These are phyloP conservation scores for Vitis hybrid DNA, from an alignment of 177 flowering plant genomes.

Conservation along the genomic window DNA sequence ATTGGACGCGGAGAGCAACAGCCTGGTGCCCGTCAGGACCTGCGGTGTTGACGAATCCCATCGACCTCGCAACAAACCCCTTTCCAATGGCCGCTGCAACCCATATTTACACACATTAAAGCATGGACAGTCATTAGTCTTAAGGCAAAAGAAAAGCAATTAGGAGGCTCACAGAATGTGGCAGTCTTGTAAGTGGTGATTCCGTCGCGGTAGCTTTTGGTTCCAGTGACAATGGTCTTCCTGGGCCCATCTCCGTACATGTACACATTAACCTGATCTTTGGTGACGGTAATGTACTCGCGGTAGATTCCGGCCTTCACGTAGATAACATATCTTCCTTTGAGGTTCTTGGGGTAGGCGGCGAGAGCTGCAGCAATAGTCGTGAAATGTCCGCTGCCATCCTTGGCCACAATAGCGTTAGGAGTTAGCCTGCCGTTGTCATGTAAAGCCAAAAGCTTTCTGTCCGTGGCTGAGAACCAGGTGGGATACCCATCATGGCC, in stretches of 20 bases:
- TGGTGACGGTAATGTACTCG: constrained; percentile 37
- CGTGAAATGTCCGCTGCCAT: constrained; percentile 62
- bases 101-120: background rate
- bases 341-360: constrained; percentile 36
- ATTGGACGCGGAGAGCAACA: constrained; percentile 46
- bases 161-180: constrained; percentile 42
- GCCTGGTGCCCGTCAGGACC: constrained; percentile 58
- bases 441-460: constrained; percentile 38
- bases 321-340: constrained; percentile 42
- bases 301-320: constrained; percentile 61
- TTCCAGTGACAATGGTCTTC: constrained; percentile 50
- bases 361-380: constrained; percentile 45
- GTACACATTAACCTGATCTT: constrained; percentile 33
- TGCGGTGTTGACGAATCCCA: constrained; percentile 58
- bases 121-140: too few relatives aligned
- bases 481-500: constrained; percentile 30
- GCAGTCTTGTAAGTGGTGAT: constrained; percentile 40
- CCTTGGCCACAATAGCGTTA: constrained; percentile 66
- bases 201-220: constrained; percentile 28
- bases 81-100: constrained; percentile 37
- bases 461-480: constrained; percentile 48
- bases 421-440: constrained; percentile 21
- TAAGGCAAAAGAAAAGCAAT: background rate
- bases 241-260: constrained; percentile 72
- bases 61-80: constrained; percentile 35